Evolutionary conservation across 306 rosid species (phyloP).

Genomic region (Cicer judaicum): DNA sequence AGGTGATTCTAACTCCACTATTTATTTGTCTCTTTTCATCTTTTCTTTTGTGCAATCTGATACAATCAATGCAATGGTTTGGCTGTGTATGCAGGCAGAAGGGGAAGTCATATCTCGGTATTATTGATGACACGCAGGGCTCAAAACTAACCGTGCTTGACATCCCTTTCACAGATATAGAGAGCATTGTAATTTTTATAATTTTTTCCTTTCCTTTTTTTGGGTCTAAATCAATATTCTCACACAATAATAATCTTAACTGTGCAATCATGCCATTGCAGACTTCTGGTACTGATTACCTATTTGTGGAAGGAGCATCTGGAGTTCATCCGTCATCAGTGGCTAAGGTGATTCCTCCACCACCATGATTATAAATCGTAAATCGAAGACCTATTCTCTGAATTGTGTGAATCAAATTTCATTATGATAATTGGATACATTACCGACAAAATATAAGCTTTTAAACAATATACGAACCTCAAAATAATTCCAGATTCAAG

Average conservation of each 20-base stretch:
- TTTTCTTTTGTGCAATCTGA: conserved; percentile 23
- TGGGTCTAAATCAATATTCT: conserved; percentile 14
- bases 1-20: conserved; percentile 58
- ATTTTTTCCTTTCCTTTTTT: conserved; percentile 29
- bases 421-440: no score
- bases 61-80: conserved; percentile 34
- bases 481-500: no score
- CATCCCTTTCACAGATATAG: conserved; percentile 87
- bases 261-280: conserved; percentile 50
- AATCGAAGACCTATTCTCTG: no score
- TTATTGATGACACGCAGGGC: conserved; percentile 69
- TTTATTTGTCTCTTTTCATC: conserved; percentile 6
- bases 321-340: conserved; percentile 73
- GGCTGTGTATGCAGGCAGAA: conserved; percentile 63
- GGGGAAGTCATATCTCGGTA: conserved; percentile 86
- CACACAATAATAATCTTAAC: conserved; percentile 11
- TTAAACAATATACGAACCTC: no score
- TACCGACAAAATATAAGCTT: no score
- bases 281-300: conserved; percentile 61
- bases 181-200: conserved; percentile 69
- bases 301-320: conserved; percentile 92
- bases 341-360: conserved; percentile 63
- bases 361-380: background rate
- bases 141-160: conserved; percentile 61
- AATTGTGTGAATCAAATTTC: no score